Base-by-base conservation (phyloP, 495 filamentous ascomycete species). In the Hypoxylon subgilvum region DNA sequence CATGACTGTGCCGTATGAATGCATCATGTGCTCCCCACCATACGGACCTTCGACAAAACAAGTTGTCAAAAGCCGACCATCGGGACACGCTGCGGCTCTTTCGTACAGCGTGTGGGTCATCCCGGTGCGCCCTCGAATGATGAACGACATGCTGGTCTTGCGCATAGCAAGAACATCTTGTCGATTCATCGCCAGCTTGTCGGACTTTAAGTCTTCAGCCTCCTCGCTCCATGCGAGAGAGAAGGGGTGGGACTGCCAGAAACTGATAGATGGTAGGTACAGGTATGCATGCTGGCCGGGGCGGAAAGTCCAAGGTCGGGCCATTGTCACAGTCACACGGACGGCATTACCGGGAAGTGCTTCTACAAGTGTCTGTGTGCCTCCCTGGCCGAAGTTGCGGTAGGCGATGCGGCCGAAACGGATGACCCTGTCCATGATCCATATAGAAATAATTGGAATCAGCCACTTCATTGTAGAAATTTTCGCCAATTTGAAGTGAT, bases 41-140 rank as follows among this genome's bases (percentile, higher is more conserved):
- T 96, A 96, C 3, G 91, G 91, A 0, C 91, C 91, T 71, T 96
- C 91, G 48, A 90, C 82, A 31, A 87, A 80, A 49, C 86, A 89
- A 6, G 73, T 78, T 14, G 84, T 83, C 5, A 75, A 66, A 46
- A 92, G 76, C 43, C 76, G 80, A 35, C 85, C 82, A 28, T 84
- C 79, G 1, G 86, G 82, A 23, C 77, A 69, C 7, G 76, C 72
- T 22, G 81, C 72, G 2, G 90, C 91, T 63, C 82, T 84, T 65
- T 84, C 81, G 77, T 87, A 91, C 1, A 96, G 77, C 12, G 73
- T 78, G 51, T 84, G 78, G n/a, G 91, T 96, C 80, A 96, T 92
- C 50, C 91, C 91, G 16, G 90, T 86, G 25, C 87, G 83, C 47
- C 86, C 87, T 48, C 86, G 81, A 61, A 96, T 83, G 69, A 96